phyloP scores from a whole-genome alignment of 2,329 filamentous ascomycete genomes.

The Calonectria pteridis region DNA sequence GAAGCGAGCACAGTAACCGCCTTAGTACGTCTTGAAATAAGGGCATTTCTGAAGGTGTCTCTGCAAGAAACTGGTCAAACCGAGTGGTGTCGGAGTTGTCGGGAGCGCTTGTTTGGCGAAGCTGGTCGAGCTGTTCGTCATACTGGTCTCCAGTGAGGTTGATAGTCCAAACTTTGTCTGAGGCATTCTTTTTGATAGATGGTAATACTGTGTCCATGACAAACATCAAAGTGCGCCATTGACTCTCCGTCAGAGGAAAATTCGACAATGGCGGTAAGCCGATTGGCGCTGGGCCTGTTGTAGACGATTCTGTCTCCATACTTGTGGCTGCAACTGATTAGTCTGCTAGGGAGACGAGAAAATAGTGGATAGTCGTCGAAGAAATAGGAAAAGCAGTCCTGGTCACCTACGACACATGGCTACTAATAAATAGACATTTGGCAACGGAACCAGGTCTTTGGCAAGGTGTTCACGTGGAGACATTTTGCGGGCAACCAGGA shows the following conservation, averaged over 20 bases:
- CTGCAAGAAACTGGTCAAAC: constrained; percentile 8
- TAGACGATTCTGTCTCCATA: neutral
- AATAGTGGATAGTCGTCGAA: neutral
- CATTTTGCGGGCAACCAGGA: neutral
- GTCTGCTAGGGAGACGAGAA: neutral
- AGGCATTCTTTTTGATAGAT: neutral
- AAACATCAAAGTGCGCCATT: constrained; percentile 11
- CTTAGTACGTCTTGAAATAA: constrained; percentile 9
- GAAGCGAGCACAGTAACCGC: neutral
- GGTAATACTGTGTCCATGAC: constrained; percentile 16
- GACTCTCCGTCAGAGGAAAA: neutral
- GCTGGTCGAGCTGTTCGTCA: neutral
- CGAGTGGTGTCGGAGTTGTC: neutral
- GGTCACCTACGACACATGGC: neutral
- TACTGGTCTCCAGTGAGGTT: neutral
- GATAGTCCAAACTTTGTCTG: neutral
- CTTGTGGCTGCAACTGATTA: neutral
- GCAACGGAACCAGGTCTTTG: neutral
- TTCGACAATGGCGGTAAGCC: neutral
- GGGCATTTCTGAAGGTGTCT: constrained; percentile 10
- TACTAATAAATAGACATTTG: neutral
- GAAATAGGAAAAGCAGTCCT: neutral
- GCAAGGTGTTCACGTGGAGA: neutral
- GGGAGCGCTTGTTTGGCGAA: neutral
- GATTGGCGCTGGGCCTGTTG: neutral